A percentile compares a stretch with the other conserved stretches of the same genome.
phyloP scores from a whole-genome alignment of 192 early-diverging fungal species.

The Umbelopsis sp. region DNA sequence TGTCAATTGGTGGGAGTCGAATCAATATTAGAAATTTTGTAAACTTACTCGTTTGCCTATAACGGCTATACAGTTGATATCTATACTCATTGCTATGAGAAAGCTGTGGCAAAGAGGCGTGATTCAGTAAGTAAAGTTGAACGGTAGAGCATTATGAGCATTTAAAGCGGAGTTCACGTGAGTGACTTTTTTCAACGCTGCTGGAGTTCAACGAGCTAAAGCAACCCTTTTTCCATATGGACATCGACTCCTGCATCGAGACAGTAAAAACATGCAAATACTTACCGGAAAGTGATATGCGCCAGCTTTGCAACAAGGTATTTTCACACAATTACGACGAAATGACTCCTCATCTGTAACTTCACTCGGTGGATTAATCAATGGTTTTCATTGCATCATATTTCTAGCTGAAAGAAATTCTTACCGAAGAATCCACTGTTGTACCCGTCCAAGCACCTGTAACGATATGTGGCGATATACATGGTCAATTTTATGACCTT shows the following conservation, averaged over 20 bases:
- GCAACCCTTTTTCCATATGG: slow-evolving; percentile 28
- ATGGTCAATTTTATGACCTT: slow-evolving; percentile 96
- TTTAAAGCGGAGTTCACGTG: slow-evolving; percentile 20
- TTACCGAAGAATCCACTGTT: slow-evolving; percentile 97
- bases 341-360: not conserved
- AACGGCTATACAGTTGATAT: slow-evolving; percentile 60
- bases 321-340: not conserved
- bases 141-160: not conserved
- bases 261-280: slow-evolving; percentile 90
- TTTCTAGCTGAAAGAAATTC: slow-evolving; percentile 82
- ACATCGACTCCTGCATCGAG: slow-evolving; percentile 87
- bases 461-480: slow-evolving; percentile 97
- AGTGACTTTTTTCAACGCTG: not conserved
- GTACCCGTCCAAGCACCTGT: slow-evolving; percentile 93
- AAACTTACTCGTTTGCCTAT: slow-evolving; percentile 57
- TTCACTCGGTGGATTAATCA: not conserved
- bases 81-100: slow-evolving; percentile 41
- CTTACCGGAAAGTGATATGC: slow-evolving; percentile 92
- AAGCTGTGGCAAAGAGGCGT: not conserved
- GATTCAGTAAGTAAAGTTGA: not conserved
- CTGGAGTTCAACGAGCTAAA: not conserved
- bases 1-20: not conserved
- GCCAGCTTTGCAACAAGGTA: slow-evolving; percentile 95
- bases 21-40: not conserved
- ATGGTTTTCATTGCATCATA: not conserved